A percentile compares a stretch with the other conserved stretches of the same genome.
Conservation (phyloP, 192 early-diverging fungal species). For the Rhizophlyctis rosea region DNA sequence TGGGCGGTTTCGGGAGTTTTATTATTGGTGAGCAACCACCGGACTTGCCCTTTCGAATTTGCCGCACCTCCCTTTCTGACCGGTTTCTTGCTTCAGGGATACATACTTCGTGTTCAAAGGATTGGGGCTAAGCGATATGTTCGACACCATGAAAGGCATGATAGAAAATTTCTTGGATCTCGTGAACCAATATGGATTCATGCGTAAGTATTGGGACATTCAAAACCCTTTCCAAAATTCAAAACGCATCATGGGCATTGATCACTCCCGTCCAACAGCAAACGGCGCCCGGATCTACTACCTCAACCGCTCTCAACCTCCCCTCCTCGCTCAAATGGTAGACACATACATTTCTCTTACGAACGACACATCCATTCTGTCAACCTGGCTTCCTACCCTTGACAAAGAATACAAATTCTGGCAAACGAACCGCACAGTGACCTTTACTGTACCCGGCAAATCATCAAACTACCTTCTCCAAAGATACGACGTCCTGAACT, state of each 20-base stretch:
- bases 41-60: not conserved
- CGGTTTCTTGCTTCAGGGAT: constrained; percentile 30
- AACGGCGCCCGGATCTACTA: constrained; percentile 76
- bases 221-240: constrained; percentile 7
- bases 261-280: constrained; percentile 31
- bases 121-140: constrained; percentile 52
- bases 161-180: constrained; percentile 62
- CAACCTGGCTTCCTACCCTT: constrained; percentile 50
- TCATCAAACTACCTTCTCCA: constrained; percentile 41
- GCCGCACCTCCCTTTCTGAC: not conserved
- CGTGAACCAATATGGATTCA: constrained; percentile 61
- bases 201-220: constrained; percentile 45
- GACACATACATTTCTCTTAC: constrained; percentile 54
- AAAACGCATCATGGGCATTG: constrained; percentile 6
- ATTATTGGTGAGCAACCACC: constrained; percentile 57
- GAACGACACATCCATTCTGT: constrained; percentile 43
- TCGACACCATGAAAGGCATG: constrained; percentile 43
- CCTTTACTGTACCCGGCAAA: constrained; percentile 27
- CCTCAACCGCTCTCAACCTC: constrained; percentile 72
- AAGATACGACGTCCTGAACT: constrained; percentile 54
- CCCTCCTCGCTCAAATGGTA: constrained; percentile 68
- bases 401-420: constrained; percentile 64
- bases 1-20: constrained; percentile 68
- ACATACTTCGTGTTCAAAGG: constrained; percentile 67
- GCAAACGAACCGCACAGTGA: constrained; percentile 49